Percentiles rank a stretch among this genome's conserved stretches.
Evolutionary conservation across 1,284 basidiomycete genomes (phyloP).

Genomic region (Naganishia sp.): DNA sequence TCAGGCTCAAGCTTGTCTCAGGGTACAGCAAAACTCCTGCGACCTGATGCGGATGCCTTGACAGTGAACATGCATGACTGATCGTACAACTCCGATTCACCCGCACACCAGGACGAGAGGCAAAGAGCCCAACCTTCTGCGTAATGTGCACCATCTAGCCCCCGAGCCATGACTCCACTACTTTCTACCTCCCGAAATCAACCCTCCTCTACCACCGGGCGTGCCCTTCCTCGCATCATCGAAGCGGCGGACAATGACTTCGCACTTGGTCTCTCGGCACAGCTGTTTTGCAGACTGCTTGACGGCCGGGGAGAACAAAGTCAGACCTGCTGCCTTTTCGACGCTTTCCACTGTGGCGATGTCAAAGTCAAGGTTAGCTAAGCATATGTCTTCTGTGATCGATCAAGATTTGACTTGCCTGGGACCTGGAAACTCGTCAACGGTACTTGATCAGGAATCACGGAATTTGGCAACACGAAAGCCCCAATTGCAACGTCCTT

Average conservation of each 20-base stretch:
- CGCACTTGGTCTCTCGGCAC: constrained; percentile 81
- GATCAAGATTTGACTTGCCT: constrained; percentile 57
- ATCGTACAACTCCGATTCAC: too few relatives aligned
- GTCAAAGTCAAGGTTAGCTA: not conserved
- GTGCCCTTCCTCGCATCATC: constrained; percentile 76
- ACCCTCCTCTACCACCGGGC: constrained; percentile 6
- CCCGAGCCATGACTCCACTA: not conserved
- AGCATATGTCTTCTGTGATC: too few relatives aligned
- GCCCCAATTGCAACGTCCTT: constrained; percentile 81
- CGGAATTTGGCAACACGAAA: constrained; percentile 89
- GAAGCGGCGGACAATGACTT: constrained; percentile 78
- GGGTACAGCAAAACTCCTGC: too few relatives aligned
- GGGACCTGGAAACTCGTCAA: constrained; percentile 78
- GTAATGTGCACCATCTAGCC: too few relatives aligned
- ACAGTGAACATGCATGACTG: too few relatives aligned
- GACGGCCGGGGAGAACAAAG: constrained; percentile 80
- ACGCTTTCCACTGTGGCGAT: constrained; percentile 74
- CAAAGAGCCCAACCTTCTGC: too few relatives aligned
- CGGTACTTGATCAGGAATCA: constrained; percentile 79
- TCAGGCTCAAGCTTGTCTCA: too few relatives aligned
- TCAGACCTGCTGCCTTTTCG: constrained; percentile 86
- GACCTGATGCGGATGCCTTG: too few relatives aligned
- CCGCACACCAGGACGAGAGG: too few relatives aligned
- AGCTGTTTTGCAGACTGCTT: constrained; percentile 81
- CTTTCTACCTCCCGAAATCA: constrained; percentile 7